Evolutionary conservation across 805 yeast genomes (phyloP), one percentile per base, ranked within the genome.

Genomic region (Blastobotrys robertii): DNA sequence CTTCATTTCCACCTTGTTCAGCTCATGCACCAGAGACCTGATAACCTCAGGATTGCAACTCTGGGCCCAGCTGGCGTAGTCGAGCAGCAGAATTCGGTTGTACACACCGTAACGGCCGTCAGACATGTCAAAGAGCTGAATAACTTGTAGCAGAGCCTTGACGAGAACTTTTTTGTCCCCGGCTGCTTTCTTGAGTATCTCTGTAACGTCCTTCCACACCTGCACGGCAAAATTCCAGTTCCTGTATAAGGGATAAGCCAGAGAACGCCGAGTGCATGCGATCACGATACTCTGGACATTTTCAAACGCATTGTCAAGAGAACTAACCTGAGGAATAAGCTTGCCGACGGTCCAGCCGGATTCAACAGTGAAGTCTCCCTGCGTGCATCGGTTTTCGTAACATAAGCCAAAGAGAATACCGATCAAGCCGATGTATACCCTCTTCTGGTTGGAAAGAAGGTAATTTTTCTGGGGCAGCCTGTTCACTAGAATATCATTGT

Each of bases 311-410:
- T 52, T 49, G 58, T 87, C 97, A 29, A 92, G 63, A 50, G 71
- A 77, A 6, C 87, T 59, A 32, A 90, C 62, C 53, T 85, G 92
- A 1, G 97, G 95, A 0, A 79, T 66, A 15, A 92, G 53, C 51
- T 82, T 87, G 1, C 98, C 98, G 3, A 92, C 73, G 0, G 90
- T 79, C 98, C 98, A 92, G 0, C 94, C 85, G 44, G 94, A 82
- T 60, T 92, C 98, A 3, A 84, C 77, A 12, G 77, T 85, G 41
- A 77, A 74, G 12, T 69, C 76, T n/a, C 79, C 80, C 54, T 74
- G 77, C 31, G 81, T 85, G 42, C 82, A 81, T 31, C 96, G 66
- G 39, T 73, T 62, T 49, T 92, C 97, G 57, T 80, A 87, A 42
- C 74, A 73, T 52, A 77, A 83, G 1, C 82, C 77, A 61, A 83